phyloP scores from a whole-genome alignment of 208 protist species.

The Trypanosoma congolense region DNA sequence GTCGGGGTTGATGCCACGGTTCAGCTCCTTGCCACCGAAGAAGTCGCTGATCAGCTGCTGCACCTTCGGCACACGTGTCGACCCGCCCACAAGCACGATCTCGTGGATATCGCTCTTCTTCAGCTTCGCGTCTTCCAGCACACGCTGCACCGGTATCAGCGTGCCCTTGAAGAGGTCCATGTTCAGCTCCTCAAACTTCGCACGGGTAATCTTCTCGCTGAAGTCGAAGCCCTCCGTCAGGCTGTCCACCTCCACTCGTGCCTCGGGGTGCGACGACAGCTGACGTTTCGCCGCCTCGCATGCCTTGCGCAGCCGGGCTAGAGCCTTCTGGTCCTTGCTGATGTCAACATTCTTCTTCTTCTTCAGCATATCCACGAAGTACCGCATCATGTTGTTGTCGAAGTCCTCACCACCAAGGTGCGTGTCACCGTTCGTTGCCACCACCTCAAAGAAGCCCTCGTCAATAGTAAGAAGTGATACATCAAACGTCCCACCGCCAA shows the following conservation, averaged over 20 bases:
- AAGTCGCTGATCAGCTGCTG: slow-evolving; percentile 95
- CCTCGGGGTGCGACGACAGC: slow-evolving; percentile 78
- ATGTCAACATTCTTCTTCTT: slow-evolving; percentile 51
- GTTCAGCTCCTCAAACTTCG: slow-evolving; percentile 97
- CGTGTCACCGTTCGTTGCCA: slow-evolving; percentile 9
- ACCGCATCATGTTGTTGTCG: slow-evolving; percentile 7
- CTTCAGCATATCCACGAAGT: slow-evolving; percentile 10
- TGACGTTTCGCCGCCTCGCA: slow-evolving; percentile 65
- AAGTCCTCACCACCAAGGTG: slow-evolving; percentile 8
- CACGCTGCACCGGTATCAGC: slow-evolving; percentile 91
- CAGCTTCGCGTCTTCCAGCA: slow-evolving; percentile 93
- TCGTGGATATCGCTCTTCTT: slow-evolving; percentile 95
- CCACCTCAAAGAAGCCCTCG: slow-evolving; percentile 8
- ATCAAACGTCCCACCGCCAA: slow-evolving; percentile 4
- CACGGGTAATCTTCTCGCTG: slow-evolving; percentile 91
- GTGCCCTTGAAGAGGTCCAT: slow-evolving; percentile 96
- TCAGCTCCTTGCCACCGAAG: slow-evolving; percentile 96
- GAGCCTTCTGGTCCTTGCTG: slow-evolving; percentile 47
- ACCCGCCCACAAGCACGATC: slow-evolving; percentile 95
- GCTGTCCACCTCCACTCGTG: slow-evolving; percentile 94
- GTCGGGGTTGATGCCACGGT: slow-evolving; percentile 93
- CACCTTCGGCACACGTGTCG: slow-evolving; percentile 96
- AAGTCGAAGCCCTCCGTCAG: slow-evolving; percentile 96
- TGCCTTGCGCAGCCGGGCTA: slow-evolving; percentile 56
- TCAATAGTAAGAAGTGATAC: slow-evolving; percentile 5